A percentile compares a stretch with the other conserved stretches of the same genome.
phyloP scores from a whole-genome alignment of 106 monocot species.

The Dendrobium chrysotoxum region DNA sequence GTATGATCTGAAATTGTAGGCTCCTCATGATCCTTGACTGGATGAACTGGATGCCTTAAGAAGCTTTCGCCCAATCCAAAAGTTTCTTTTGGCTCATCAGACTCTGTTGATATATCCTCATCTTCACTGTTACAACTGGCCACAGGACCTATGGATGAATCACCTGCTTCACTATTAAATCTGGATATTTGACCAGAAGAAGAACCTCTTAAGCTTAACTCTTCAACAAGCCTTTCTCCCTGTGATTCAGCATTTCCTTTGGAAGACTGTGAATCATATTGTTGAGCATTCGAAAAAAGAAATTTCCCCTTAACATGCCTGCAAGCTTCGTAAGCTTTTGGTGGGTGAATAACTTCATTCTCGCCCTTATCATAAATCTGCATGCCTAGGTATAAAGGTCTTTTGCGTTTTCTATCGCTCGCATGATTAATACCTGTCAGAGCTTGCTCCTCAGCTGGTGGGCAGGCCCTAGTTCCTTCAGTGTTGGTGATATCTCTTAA shows the following conservation, averaged over 20 bases:
- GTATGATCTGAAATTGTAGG: constrained; percentile 1
- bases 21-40: neutral
- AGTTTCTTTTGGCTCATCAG: neutral
- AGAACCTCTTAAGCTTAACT: neutral
- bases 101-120: constrained; percentile 2
- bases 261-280: constrained; percentile 1
- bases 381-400: neutral
- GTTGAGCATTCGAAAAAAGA: neutral
- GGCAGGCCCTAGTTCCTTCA: neutral
- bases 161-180: constrained; percentile 2
- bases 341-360: neutral
- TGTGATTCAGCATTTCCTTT: constrained; percentile 2
- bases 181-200: constrained; percentile 1
- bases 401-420: neutral
- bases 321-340: neutral
- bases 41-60: neutral
- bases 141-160: neutral
- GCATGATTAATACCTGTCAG: neutral
- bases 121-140: neutral
- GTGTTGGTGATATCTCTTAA: constrained; percentile 7
- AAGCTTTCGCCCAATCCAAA: neutral
- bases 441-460: neutral
- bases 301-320: neutral
- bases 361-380: neutral
- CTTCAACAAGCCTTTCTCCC: neutral